Evolutionary conservation across 331 rosid genomes (phyloP), one percentile per base, ranked within the genome.

Genomic region (Rosa hybrid): DNA sequence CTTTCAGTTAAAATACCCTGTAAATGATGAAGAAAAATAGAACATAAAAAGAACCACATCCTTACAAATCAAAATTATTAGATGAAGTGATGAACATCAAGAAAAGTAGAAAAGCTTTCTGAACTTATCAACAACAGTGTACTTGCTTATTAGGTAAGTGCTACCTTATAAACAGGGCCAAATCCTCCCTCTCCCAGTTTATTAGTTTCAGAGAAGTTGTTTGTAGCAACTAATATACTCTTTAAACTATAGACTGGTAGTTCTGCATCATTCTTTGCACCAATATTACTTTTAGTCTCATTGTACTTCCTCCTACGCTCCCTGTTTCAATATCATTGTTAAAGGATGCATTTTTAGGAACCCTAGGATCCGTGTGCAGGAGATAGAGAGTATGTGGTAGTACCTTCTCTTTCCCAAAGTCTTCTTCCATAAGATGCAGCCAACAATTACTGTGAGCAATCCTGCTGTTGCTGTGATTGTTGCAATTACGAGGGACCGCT

Each of bases 111-210:
- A 23, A 53, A 7, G 53, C 42, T 11, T 1, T 16, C n/a, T 51
- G n/a, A 51, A 75, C 23, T 45, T 21, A 39, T 30, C 16, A 2
- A 80, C 48, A 45, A 4, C 48, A 45, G 10, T 45, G 48, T 45
- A 2, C 48, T 45, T 45, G 48, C 44, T 45, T 45, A 45, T 11
- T 45, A 45, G 10, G 48, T 8, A 2, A 16, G 39, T 39, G 8
- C 21, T n/a, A 82, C 82, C 82, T 77, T 82, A 71, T 82, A 82
- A 64, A 82, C 85, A 68, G 82, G 72, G 17, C 82, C 85, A 45
- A 77, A 82, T 72, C 85, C 85, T 50, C 85, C 82, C 45, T 69
- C 75, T 72, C 85, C 85, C 6, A 82, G 38, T 10, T 77, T 77
- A 50, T 82, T 72, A 50, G 64, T 41, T 77, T 82, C 75, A 2